Evolutionary conservation across 495 filamentous ascomycete species (phyloP), one percentile per base, ranked within the genome.

Genomic region (Aspergillus sclerotioniger): DNA sequence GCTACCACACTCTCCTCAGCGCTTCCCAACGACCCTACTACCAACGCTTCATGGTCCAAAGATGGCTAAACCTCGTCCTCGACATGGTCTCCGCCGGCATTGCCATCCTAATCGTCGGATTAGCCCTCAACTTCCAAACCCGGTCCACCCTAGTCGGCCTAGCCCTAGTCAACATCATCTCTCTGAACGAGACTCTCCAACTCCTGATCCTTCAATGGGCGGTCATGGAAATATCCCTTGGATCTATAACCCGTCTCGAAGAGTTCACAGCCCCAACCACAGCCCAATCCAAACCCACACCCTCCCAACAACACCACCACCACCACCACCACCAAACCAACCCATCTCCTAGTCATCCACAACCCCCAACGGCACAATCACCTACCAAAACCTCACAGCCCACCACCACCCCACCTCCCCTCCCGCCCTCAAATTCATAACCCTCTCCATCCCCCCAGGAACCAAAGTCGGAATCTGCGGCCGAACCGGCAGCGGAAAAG

Each of bases 401-500:
- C 9, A 10, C 2, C 33, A 51, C 48, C n/a, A 33, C 4, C 3
- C 8, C 6, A 16, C 3, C n/a, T 5, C n/a, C 10, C 33, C 15
- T 6, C 1, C 10, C 12, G 33, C 29, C 0, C 33, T 54, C 13
- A 17, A 29, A 10, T 16, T 9, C 20, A 19, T 53, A 1, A 8
- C 6, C 17, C 15, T 53, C 4, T 1, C 19, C 51, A 54, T 54
- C 19, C 51, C 33, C 1, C 16, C 33, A 3, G 51, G 33, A 0
- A 21, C 21, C 0, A 54, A 41, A 29, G 37, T 54, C 13, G 51
- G 16, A 6, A 41, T 63, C 6, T 66, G 64, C 35, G 64, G 67
- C 3, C 59, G 57, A 1, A 63, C 58, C 7, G 64, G 58, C 12
- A 76, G 80, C 67, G 76, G 73, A 12, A 77, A 77, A 56, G 71